Base-by-base conservation (phyloP, 2,329 filamentous ascomycete genomes). In the Rachicladosporium sp. region DNA sequence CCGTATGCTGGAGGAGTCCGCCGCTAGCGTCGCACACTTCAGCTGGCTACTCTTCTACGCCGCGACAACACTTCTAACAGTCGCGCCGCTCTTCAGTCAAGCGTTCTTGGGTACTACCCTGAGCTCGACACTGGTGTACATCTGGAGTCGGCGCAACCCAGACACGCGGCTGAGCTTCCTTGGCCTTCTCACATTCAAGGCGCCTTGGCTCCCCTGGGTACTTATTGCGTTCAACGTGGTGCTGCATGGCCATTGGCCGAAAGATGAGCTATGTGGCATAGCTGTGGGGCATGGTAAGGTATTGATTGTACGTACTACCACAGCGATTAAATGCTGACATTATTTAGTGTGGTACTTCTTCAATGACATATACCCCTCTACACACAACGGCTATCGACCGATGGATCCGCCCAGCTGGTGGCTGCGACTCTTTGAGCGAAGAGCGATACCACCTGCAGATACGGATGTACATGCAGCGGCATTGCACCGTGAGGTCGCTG, bases 151-250 rank as follows among this genome's bases (percentile, higher is more conserved):
- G 38, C 79, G 89, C 42, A 96, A 98, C 58, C 89, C 91, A 1
- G 85, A 95, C 47, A 93, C 87, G 0, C 73, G 85, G 42, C 70
- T 98, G 10, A 93, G 85, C 48, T 69, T 62, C 36, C 66, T 98
- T 4, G 91, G 91, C 0, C 60, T 98, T 35, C 64, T 96, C 32
- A 83, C 91, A 1, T 96, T 98, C 63, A 86, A 83, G 4, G 91
- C 91, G 13, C 91, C 91, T 1, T 96, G 93, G 62, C 68, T 98
- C 34, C 91, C 91, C 0, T 96, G 89, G 88, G 89, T 98, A 2
- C 63, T 98, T 54, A 88, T 96, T 74, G 80, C 74, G 0, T 93
- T 98, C 63, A 93, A 84, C 55, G 69, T 96, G 33, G 72, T 94
- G 11, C 73, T 96, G 58, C 87, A 96, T 58, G 85, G 85, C 5